Evolutionary conservation across 2,329 filamentous ascomycete genomes (phyloP).

Genomic region (Gliomastix tumulicola): DNA sequence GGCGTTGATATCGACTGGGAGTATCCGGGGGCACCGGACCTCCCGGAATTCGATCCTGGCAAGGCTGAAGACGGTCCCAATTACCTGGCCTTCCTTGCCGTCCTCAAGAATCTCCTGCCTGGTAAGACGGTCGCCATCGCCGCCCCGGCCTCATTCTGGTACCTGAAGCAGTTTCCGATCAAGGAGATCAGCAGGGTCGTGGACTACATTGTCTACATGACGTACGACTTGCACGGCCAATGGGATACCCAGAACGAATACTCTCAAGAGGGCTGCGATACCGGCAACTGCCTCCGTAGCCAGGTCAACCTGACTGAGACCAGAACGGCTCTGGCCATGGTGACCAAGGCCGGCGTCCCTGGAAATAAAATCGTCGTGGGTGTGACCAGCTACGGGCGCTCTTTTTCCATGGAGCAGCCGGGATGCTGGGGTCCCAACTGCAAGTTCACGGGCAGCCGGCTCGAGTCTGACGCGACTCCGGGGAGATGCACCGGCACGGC

Average conservation of each 20-base stretch:
- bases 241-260: conserved; percentile 20
- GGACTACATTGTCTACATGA: conserved; percentile 25
- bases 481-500: conserved; percentile 18
- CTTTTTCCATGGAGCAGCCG: conserved; percentile 20
- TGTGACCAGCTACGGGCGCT: conserved; percentile 20
- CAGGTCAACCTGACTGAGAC: conserved; percentile 30
- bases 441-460: no score
- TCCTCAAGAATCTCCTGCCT: conserved; percentile 17
- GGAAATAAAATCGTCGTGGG: conserved; percentile 20
- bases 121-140: conserved; percentile 25
- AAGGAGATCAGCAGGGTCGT: conserved; percentile 15
- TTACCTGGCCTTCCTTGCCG: conserved; percentile 25
- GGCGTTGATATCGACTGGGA: conserved; percentile 42
- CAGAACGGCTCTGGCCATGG: conserved; percentile 18
- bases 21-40: conserved; percentile 23
- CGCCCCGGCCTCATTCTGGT: conserved; percentile 29
- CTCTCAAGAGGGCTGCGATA: conserved; percentile 12
- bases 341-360: conserved; percentile 23
- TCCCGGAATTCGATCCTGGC: conserved; percentile 16
- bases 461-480: conserved; percentile 8
- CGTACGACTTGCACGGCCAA: conserved; percentile 22
- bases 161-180: conserved; percentile 26
- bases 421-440: conserved; percentile 15
- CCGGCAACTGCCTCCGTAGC: conserved; percentile 23
- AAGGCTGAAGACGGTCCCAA: conserved; percentile 14